Percentiles rank a stretch among this genome's conserved stretches.
Conservation (phyloP, 2,329 filamentous ascomycete genomes). For the Botrytis medusae region DNA sequence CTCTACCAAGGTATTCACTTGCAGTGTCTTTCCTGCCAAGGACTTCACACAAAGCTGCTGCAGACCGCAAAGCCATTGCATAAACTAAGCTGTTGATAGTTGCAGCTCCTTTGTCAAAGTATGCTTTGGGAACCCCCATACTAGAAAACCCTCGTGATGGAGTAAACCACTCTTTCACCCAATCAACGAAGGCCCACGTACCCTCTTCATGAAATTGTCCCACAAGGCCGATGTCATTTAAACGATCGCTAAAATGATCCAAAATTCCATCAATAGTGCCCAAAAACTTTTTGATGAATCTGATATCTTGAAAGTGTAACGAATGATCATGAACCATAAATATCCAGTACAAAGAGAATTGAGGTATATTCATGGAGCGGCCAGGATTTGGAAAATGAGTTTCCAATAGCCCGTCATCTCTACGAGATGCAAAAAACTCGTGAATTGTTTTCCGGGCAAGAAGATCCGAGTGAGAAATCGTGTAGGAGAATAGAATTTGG, state of each 20-base stretch:
- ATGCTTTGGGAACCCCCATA: slow-evolving; percentile 9
- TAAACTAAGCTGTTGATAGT: slow-evolving; percentile 8
- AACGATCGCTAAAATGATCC: background rate
- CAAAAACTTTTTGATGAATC: background rate
- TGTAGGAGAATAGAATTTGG: slow-evolving; percentile 40
- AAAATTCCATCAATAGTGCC: background rate
- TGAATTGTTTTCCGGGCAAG: slow-evolving; percentile 40
- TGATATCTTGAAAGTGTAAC: background rate
- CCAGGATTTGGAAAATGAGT: slow-evolving; percentile 38
- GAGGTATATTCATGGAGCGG: background rate
- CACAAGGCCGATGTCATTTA: background rate
- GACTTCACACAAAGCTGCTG: background rate
- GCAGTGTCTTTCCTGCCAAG: background rate
- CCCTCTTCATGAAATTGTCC: background rate
- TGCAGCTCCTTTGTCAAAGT: slow-evolving; percentile 1
- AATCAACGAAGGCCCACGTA: slow-evolving; percentile 8
- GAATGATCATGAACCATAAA: slow-evolving; percentile 13
- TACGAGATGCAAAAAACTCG: slow-evolving; percentile 13
- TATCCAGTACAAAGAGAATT: background rate
- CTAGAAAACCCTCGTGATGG: background rate
- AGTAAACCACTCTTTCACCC: slow-evolving; percentile 8
- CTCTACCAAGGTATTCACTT: background rate
- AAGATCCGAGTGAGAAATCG: slow-evolving; percentile 39
- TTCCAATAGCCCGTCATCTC: slow-evolving; percentile 32
- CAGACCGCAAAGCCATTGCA: background rate